Percentiles rank a stretch among this genome's conserved stretches.
These are phyloP conservation scores for Limonium bicolor DNA, from an alignment of 148 eudicot genomes.

Conservation along the genomic window DNA sequence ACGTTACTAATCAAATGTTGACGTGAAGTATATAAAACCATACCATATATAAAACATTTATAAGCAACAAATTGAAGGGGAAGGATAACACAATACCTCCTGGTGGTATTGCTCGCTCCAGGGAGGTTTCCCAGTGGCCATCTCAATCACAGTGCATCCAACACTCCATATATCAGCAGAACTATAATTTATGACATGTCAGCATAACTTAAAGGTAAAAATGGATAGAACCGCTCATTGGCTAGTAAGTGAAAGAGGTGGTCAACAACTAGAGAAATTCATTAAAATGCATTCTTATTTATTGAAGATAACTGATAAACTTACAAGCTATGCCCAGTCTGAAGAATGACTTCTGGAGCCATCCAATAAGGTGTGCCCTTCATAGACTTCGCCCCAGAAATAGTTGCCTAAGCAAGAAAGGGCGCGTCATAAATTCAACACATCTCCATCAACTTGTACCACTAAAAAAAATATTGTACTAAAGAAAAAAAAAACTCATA, in stretches of 20 bases:
- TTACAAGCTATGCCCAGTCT: slow-evolving; percentile 91
- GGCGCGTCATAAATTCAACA: too few relatives aligned
- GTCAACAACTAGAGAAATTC: background rate
- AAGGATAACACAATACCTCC: slow-evolving; percentile 37
- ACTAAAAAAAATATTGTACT: background rate
- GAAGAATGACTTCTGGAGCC: slow-evolving; percentile 99
- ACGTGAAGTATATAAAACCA: background rate
- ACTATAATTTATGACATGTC: slow-evolving; percentile 16
- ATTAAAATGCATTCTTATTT: background rate
- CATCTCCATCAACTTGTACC: background rate
- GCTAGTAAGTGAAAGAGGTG: background rate
- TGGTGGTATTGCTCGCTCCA: slow-evolving; percentile 96
- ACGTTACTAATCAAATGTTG: slow-evolving; percentile 2
- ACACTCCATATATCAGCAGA: slow-evolving; percentile 99
- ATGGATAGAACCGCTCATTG: too few relatives aligned
- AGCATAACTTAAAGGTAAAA: too few relatives aligned
- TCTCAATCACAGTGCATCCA: slow-evolving; percentile 95
- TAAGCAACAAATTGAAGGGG: background rate
- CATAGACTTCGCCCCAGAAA: slow-evolving; percentile 97
- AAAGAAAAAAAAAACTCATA: slow-evolving; percentile 10
- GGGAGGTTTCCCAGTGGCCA: slow-evolving; percentile 99
- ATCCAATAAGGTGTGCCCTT: slow-evolving; percentile 99
- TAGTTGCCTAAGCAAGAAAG: slow-evolving; percentile 48
- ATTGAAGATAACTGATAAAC: slow-evolving; percentile 12
- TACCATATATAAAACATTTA: background rate